These are phyloP conservation scores for Pichia nakasei DNA, from an alignment of 805 yeast genomes.

Conservation along the genomic window DNA sequence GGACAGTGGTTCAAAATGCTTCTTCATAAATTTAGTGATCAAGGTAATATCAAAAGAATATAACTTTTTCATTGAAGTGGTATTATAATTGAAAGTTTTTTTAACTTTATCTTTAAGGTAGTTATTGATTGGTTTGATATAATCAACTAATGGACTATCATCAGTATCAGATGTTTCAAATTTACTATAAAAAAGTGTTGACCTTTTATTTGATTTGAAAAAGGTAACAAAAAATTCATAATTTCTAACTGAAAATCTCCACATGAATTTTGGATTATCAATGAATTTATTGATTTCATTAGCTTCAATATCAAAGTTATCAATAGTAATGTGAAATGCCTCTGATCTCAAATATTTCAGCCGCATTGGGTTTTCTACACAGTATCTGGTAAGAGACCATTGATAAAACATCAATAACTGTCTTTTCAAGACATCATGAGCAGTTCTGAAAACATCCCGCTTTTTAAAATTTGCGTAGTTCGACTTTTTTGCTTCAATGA, in stretches of 20 bases:
- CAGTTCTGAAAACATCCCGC: background rate
- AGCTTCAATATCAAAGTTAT: background rate
- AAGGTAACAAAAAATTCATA: background rate
- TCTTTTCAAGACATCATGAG: background rate
- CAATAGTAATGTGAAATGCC: background rate
- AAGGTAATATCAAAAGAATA: background rate
- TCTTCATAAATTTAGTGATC: background rate
- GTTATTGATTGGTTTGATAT: background rate
- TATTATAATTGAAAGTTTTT: background rate
- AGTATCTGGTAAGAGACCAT: background rate
- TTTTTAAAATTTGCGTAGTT: background rate
- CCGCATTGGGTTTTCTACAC: background rate
- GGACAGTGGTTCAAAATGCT: background rate
- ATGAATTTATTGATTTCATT: background rate
- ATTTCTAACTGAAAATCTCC: constrained; percentile 1
- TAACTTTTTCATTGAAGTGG: background rate
- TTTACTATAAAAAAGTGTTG: background rate
- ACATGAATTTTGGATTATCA: background rate
- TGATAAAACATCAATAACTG: background rate
- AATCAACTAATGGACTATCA: background rate
- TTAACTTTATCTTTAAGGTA: background rate
- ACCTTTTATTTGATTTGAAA: background rate
- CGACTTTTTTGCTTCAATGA: background rate
- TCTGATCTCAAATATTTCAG: background rate
- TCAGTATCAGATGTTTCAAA: background rate